Evolutionary conservation across 2,329 filamentous ascomycete species (phyloP).

Genomic region (Alternaria hordeiaustralica): DNA sequence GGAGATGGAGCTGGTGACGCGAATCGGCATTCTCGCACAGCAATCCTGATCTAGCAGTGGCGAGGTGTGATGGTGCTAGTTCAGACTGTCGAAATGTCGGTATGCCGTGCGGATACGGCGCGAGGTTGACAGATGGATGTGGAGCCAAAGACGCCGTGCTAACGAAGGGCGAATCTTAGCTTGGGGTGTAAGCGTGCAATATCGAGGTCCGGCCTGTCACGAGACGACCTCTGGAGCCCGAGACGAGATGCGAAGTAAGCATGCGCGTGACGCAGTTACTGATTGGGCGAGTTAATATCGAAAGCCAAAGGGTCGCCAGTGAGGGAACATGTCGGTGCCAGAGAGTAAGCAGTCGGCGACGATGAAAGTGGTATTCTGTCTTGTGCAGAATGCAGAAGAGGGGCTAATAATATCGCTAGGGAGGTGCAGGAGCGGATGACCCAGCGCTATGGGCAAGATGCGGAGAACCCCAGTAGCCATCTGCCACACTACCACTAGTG

Average conservation of each 20-base stretch:
- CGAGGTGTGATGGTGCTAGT: slow-evolving; percentile 3
- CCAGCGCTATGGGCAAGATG: slow-evolving; percentile 38
- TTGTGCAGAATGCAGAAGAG: slow-evolving; percentile 24
- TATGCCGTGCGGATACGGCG: slow-evolving; percentile 20
- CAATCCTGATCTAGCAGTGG: slow-evolving; percentile 2
- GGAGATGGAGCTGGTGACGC: slow-evolving; percentile 19
- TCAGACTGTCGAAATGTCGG: not conserved
- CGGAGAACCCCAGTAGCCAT: slow-evolving; percentile 40
- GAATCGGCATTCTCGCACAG: slow-evolving; percentile 39
- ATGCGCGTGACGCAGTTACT: slow-evolving; percentile 11
- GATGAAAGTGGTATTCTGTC: slow-evolving; percentile 2
- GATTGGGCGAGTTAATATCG: slow-evolving; percentile 4
- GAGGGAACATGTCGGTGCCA: not conserved
- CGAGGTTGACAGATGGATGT: slow-evolving; percentile 18
- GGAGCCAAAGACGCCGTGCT: slow-evolving; percentile 16
- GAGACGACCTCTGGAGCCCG: slow-evolving; percentile 24
- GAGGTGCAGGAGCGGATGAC: slow-evolving; percentile 32
- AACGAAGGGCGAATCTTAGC: slow-evolving; percentile 11
- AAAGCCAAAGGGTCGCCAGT: not conserved
- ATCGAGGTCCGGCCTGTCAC: slow-evolving; percentile 22
- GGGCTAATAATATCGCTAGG: slow-evolving; percentile 32
- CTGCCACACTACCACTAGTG: slow-evolving; percentile 20
- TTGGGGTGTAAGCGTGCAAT: slow-evolving; percentile 15
- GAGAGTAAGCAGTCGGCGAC: slow-evolving; percentile 15
- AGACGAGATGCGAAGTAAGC: slow-evolving; percentile 11